Evolutionary conservation across 108 stramenopile species (phyloP), one percentile per base, ranked within the genome.

Genomic region (Nitzschia sp.): DNA sequence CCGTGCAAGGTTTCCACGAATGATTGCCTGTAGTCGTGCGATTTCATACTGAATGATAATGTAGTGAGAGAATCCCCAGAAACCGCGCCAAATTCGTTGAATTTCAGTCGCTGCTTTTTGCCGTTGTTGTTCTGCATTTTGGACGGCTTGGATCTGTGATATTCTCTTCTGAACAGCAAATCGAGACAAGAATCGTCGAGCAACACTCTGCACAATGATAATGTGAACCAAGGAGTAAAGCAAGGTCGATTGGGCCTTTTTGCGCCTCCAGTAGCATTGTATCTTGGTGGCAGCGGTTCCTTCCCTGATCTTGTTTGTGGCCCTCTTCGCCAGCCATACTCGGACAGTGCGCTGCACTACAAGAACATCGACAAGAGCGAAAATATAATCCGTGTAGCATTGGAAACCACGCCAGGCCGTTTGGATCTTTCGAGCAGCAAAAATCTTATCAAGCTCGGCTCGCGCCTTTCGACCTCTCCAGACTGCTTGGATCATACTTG

Each of bases 11-110:
- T 66, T 58, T 23, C 87, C 89, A 34, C 92, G 79, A 17, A 82
- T 71, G 19, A 84, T n/a, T 13, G 89, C 83, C 68, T 93, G 92
- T 52, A 93, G 69, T 26, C 81, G 83, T 17, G 80, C 61, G 52
- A 80, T 69, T 61, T 92, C 75, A 53, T 79, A 82, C 32, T 76
- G 63, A 8, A 88, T 66, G 34, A 93, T 85, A 17, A 86, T 71
- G 62, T 83, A 90, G 52, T 83, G 72, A 26, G 88, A 87, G 26
- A 58, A 85, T 34, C 71, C 65, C 84, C 80, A 80, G 62, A 88
- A 92, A 9, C 87, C 81, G 32, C 92, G 77, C 87, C 87, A 92
- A 41, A 54, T 58, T 23, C 75, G 52, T 54, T 92, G 91, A 52
- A 92, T 87, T 11, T 45, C 67, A 17, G 60, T 80, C 2, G 86